phyloP scores from a whole-genome alignment of 129 eudicot species.

The Lactuca sativa region DNA sequence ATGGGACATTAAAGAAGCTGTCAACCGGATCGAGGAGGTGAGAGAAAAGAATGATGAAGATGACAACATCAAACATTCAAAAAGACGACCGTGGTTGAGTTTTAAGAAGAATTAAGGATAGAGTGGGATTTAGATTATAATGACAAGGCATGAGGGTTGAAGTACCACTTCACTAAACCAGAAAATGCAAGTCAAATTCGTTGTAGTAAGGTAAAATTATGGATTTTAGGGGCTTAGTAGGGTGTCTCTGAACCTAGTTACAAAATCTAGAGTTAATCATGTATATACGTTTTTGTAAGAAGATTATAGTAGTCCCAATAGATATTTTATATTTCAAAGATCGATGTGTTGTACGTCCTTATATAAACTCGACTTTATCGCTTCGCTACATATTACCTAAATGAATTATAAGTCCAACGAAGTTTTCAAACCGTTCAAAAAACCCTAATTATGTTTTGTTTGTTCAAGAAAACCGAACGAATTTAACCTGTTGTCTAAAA shows the following conservation, averaged over 20 bases:
- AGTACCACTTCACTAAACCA: constrained; percentile 3
- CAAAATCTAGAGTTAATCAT: background rate
- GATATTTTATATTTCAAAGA: background rate
- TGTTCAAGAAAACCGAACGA: too few species aligned
- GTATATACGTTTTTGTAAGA: background rate
- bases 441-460: too few species aligned
- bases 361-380: background rate
- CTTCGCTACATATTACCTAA: too few species aligned
- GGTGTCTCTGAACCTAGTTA: background rate
- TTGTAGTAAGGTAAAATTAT: background rate
- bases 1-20: constrained; percentile 67
- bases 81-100: background rate
- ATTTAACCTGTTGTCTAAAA: too few species aligned
- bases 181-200: background rate
- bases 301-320: background rate
- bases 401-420: too few species aligned
- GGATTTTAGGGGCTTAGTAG: background rate
- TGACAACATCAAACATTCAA: background rate
- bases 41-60: constrained; percentile 53
- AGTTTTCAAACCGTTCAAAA: too few species aligned
- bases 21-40: constrained; percentile 61
- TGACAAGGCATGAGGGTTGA: constrained; percentile 19
- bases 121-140: constrained; percentile 18
- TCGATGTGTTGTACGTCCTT: too few species aligned
- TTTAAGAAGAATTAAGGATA: constrained; percentile 10